A percentile compares a stretch with the other conserved stretches of the same genome.
phyloP scores from a whole-genome alignment of 2,329 filamentous ascomycete genomes.

The Macrophomina tecta region DNA sequence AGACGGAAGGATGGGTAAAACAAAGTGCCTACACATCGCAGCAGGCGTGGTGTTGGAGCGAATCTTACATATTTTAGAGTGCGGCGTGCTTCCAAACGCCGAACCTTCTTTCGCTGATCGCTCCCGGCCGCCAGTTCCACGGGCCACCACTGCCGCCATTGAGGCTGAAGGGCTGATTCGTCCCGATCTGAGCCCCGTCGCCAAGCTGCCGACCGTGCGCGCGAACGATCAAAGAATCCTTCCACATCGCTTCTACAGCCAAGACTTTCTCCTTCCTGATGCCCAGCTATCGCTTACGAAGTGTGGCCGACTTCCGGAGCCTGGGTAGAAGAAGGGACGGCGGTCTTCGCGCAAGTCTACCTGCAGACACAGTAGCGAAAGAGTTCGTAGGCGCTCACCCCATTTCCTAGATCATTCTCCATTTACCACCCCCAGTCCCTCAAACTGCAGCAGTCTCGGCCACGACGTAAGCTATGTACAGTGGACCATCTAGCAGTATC shows the following conservation, averaged over 20 bases:
- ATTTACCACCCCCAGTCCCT: too few species aligned
- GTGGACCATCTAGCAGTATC: neutral
- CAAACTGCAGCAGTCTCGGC: too few species aligned
- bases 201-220: neutral
- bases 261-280: too few species aligned
- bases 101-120: neutral
- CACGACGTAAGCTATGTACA: neutral
- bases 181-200: neutral
- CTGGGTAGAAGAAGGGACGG: too few species aligned
- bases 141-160: neutral
- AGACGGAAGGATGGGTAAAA: neutral
- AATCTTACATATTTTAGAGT: neutral
- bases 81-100: neutral
- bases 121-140: neutral
- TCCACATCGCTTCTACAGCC: neutral
- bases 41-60: neutral
- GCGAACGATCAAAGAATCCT: neutral
- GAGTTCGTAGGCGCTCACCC: too few species aligned
- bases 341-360: too few species aligned
- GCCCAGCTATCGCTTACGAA: too few species aligned
- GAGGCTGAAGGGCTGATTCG: neutral
- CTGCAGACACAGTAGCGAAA: too few species aligned
- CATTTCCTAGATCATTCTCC: too few species aligned
- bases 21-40: neutral
- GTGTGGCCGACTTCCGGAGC: too few species aligned